Conservation (phyloP, 768 basidiomycete species). For the Lactifluus echinatus region DNA sequence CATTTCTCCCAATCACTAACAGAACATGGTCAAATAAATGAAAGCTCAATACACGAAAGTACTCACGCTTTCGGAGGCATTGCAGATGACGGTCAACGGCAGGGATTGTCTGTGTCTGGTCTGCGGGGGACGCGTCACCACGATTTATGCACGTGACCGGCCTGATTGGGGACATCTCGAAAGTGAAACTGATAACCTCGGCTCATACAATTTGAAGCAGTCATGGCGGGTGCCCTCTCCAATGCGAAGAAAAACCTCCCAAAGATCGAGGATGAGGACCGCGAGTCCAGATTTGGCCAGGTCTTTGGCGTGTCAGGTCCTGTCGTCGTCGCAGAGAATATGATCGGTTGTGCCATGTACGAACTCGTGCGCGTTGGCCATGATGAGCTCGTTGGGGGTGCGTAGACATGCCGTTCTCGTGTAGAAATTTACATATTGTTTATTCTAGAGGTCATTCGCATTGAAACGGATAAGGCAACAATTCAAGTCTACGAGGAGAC, state of each 20-base stretch:
- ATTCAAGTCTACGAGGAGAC: constrained; percentile 99
- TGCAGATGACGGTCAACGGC: constrained; percentile 25
- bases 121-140: constrained; percentile 30
- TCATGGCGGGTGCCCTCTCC: constrained; percentile 87
- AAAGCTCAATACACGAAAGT: neutral
- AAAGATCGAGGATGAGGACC: constrained; percentile 86
- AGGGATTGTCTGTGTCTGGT: constrained; percentile 11
- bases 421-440: neutral
- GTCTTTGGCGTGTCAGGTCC: constrained; percentile 97
- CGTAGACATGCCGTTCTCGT: constrained; percentile 20
- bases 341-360: constrained; percentile 94
- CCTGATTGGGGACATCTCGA: constrained; percentile 5
- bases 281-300: constrained; percentile 77
- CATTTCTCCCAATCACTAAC: constrained; percentile 98
- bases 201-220: too few relatives aligned
- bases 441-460: constrained; percentile 89
- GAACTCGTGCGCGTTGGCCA: constrained; percentile 98
- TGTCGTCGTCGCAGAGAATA: constrained; percentile 96
- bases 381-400: constrained; percentile 95
- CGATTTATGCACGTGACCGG: constrained; percentile 16
- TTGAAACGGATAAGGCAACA: constrained; percentile 95
- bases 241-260: constrained; percentile 83
- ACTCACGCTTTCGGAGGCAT: constrained; percentile 97
- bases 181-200: neutral
- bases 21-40: constrained; percentile 9